phyloP scores from a whole-genome alignment of 179 eudicot species.

The Beta lomatogona region DNA sequence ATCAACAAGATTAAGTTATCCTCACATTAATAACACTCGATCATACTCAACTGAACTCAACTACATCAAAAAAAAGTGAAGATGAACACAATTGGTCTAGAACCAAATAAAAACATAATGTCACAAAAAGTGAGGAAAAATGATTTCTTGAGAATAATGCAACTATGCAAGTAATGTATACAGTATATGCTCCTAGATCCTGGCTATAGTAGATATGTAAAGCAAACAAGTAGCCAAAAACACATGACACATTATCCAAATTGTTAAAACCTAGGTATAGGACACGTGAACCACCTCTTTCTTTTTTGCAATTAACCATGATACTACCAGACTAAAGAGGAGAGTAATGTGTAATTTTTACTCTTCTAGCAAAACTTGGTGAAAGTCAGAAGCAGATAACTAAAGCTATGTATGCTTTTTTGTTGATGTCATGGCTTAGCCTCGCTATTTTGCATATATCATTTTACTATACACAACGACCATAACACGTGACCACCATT shows the following conservation, averaged over 20 bases:
- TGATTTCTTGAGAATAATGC: not conserved
- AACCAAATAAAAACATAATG: not conserved
- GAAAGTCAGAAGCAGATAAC: not conserved
- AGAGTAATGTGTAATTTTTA: constrained; percentile 6
- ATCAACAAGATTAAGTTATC: too few species aligned
- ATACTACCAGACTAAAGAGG: not conserved
- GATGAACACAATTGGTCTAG: not conserved
- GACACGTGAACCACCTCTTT: constrained; percentile 30
- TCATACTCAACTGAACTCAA: not conserved
- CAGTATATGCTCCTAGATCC: not conserved
- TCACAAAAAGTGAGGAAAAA: not conserved
- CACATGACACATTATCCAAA: constrained; percentile 9
- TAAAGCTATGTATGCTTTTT: not conserved
- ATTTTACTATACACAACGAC: not conserved
- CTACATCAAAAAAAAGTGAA: not conserved
- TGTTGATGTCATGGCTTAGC: constrained; percentile 25
- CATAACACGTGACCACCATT: not conserved
- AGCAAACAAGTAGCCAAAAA: too few species aligned
- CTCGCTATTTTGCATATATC: not conserved
- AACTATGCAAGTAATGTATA: not conserved
- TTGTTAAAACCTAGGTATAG: constrained; percentile 6
- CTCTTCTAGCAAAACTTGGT: not conserved
- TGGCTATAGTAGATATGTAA: not conserved
- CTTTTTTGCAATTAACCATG: not conserved
- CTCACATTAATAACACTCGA: not conserved